Percentiles rank a stretch among this genome's conserved stretches.
Evolutionary conservation across 192 early-diverging fungal genomes (phyloP).

Genomic region (Spizellomyces sp.): DNA sequence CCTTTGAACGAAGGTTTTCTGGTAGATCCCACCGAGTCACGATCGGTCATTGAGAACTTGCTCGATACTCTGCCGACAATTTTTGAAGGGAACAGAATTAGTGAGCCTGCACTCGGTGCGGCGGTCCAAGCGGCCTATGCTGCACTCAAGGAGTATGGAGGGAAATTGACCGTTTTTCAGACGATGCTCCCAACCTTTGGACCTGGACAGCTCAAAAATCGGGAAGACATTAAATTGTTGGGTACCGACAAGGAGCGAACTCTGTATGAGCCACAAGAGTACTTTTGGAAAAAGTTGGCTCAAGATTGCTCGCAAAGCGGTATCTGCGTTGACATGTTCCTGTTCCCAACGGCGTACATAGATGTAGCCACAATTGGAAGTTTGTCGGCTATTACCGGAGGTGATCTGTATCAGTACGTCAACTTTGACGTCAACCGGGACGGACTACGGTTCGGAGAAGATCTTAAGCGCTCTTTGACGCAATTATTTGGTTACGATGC

Average conservation of each 20-base stretch:
- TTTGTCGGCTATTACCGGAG: constrained; percentile 83
- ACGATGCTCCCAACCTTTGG: constrained; percentile 84
- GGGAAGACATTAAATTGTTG: constrained; percentile 89
- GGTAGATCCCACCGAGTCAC: constrained; percentile 84
- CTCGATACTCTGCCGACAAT: constrained; percentile 80
- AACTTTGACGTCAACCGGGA: constrained; percentile 79
- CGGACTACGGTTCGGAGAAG: constrained; percentile 70
- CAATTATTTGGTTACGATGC: constrained; percentile 87
- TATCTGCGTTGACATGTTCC: constrained; percentile 84
- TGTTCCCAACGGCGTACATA: constrained; percentile 87
- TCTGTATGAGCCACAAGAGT: constrained; percentile 84
- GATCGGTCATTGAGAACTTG: constrained; percentile 75
- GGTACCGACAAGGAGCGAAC: constrained; percentile 89
- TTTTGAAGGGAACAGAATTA: constrained; percentile 76
- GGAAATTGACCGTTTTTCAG: constrained; percentile 89
- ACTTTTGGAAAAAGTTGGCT: constrained; percentile 82
- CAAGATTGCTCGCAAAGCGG: constrained; percentile 81
- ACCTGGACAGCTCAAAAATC: constrained; percentile 81
- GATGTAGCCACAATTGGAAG: constrained; percentile 86
- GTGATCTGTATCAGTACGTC: constrained; percentile 79
- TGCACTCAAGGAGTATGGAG: constrained; percentile 77
- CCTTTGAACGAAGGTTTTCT: constrained; percentile 90
- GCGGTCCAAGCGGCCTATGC: constrained; percentile 72
- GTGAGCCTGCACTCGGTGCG: constrained; percentile 80
- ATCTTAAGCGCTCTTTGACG: constrained; percentile 69